A percentile compares a stretch with the other conserved stretches of the same genome.
Evolutionary conservation across 371 early-diverging fungal species (phyloP).

Genomic region (Syncephalastrum sp.): DNA sequence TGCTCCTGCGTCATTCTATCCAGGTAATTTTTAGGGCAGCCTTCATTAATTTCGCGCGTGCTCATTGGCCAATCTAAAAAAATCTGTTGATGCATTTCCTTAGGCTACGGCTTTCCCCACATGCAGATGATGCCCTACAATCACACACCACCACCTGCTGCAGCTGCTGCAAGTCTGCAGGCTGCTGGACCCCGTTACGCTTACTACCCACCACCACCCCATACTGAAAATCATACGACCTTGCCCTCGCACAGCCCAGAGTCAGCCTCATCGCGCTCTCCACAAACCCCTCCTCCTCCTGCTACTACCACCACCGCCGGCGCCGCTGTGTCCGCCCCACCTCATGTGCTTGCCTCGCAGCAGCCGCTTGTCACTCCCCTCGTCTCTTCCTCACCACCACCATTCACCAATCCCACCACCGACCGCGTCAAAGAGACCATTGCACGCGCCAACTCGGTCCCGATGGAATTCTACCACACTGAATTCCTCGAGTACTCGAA

Average conservation of each 20-base stretch:
- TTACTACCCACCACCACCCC: neutral
- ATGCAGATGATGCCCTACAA: constrained; percentile 12
- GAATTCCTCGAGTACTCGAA: constrained; percentile 50
- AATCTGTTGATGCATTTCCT: constrained; percentile 5
- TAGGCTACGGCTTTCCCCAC: constrained; percentile 32
- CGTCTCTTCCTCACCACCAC: constrained; percentile 13
- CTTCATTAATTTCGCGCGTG: too few relatives aligned
- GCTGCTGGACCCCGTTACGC: constrained; percentile 6
- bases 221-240: constrained; percentile 22
- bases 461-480: constrained; percentile 50
- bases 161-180: too few relatives aligned
- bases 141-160: too few relatives aligned
- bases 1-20: constrained; percentile 4
- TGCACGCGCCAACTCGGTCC: constrained; percentile 45
- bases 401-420: constrained; percentile 26
- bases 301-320: constrained; percentile 1
- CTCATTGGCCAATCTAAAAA: neutral
- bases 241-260: constrained; percentile 23
- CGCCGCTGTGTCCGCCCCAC: constrained; percentile 3
- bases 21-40: neutral
- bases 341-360: constrained; percentile 2
- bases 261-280: too few relatives aligned
- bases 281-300: constrained; percentile 7
- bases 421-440: constrained; percentile 51
- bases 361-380: constrained; percentile 13